Conservation (phyloP, 441 rosid genomes). For the Macaranga tanarius region DNA sequence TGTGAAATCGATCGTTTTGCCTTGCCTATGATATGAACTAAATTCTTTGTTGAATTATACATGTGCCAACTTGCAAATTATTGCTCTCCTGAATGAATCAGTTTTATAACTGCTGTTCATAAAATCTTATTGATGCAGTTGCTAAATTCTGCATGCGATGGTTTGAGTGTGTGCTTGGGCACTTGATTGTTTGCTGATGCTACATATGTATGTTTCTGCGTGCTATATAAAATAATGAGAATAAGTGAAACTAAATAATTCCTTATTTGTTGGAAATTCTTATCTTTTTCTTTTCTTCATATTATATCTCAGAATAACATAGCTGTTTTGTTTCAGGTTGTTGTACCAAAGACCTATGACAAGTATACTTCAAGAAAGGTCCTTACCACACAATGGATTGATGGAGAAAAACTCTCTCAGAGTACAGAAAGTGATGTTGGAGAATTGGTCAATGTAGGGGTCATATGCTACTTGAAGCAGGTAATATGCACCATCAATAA, state of each 20-base stretch:
- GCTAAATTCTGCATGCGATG: not conserved
- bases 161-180: not conserved
- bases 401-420: conserved; percentile 92
- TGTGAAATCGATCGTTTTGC: not conserved
- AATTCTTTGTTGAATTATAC: not conserved
- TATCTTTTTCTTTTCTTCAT: conserved; percentile 7
- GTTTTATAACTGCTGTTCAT: not conserved
- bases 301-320: conserved; percentile 3
- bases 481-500: conserved; percentile 33
- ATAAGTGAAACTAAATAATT: not conserved
- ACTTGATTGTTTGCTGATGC: not conserved
- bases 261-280: not conserved
- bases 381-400: conserved; percentile 90
- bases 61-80: not conserved
- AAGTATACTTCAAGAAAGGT: conserved; percentile 96
- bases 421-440: conserved; percentile 97
- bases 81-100: conserved; percentile 2
- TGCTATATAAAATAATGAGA: not conserved
- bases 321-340: conserved; percentile 54
- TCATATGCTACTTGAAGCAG: conserved; percentile 98
- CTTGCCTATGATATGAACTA: not conserved
- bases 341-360: conserved; percentile 77
- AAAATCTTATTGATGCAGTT: not conserved
- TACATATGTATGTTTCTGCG: not conserved
- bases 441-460: conserved; percentile 93